Evolutionary conservation across 768 basidiomycete species (phyloP), one percentile per base, ranked within the genome.

Genomic region (Epithele typhae): DNA sequence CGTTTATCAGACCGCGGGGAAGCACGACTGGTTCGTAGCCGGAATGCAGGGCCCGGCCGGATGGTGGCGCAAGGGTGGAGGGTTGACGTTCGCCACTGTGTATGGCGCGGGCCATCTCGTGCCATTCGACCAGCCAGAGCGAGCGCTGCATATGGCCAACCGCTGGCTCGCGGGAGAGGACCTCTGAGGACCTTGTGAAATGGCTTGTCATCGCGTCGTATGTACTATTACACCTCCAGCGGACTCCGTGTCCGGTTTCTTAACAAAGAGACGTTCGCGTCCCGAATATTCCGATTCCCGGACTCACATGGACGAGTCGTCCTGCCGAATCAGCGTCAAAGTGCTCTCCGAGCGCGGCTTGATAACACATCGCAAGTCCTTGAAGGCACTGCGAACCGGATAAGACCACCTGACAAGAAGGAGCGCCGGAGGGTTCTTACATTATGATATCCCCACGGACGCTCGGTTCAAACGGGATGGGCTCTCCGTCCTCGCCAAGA

Each of bases 41-140:
- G 79, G 75, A 5, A n/a, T n/a, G n/a, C 8, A 30, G 27, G 59
- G 73, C 43, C 60, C 62, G 8, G 84, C 73, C 0, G 85, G 85
- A 5, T 65, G 66, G 57, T 76, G 73, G 33, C 76, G 80, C 54
- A 71, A 65, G 37, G 71, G 69, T 17, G 71, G 70, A 5, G 76
- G 76, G 14, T 64, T 90, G 40, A 84, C 81, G 21, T 86, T 79
- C 60, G 76, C 74, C 5, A 83, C 78, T 1, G 65, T 86, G 37
- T 61, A 73, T 30, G 82, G 72, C 8, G 87, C 84, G 15, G 87
- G 87, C 14, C 87, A 89, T 67, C 84, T 84, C 82, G 83, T 83
- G 23, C 82, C 83, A 3, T 80, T 77, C 53, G 79, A 87, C 52
- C 79, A 82, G 58, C 79, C 79, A 6, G 70, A 68, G 43, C 74